A percentile compares a stretch with the other conserved stretches of the same genome.
These are phyloP conservation scores for Adansonia rubrostipa DNA, from an alignment of 441 rosid genomes.

Conservation along the genomic window DNA sequence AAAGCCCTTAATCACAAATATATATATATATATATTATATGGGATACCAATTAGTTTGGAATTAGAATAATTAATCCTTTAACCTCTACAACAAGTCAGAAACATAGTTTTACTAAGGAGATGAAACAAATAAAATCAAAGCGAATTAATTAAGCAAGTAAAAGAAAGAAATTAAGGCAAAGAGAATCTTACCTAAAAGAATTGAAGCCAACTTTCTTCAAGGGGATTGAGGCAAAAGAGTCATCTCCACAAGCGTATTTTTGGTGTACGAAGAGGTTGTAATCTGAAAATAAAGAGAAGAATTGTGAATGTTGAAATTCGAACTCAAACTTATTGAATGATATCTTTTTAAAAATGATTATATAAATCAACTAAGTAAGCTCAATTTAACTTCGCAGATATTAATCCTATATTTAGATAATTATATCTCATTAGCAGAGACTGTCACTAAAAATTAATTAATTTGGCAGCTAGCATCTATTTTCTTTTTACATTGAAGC, in stretches of 20 bases:
- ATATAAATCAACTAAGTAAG: too few relatives aligned
- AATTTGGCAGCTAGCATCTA: slow-evolving; percentile 37
- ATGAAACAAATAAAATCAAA: background rate
- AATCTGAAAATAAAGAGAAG: too few relatives aligned
- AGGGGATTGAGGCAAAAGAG: slow-evolving; percentile 37
- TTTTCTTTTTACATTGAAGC: slow-evolving; percentile 37
- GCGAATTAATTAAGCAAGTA: background rate
- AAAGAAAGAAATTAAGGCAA: background rate
- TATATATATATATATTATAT: too few relatives aligned
- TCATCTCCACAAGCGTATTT: slow-evolving; percentile 18
- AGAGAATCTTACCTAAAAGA: background rate
- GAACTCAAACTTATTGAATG: too few relatives aligned
- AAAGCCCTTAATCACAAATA: too few relatives aligned
- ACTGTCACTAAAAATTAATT: background rate
- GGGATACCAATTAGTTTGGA: too few relatives aligned
- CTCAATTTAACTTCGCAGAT: background rate
- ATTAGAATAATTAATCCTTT: too few relatives aligned
- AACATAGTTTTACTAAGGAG: slow-evolving; percentile 21
- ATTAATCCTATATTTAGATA: background rate
- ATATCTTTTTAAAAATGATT: too few relatives aligned
- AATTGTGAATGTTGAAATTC: too few relatives aligned
- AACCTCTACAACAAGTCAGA: slow-evolving; percentile 15
- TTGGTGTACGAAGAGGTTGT: too few relatives aligned
- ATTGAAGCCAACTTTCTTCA: too few relatives aligned
- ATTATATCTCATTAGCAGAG: slow-evolving; percentile 5